Conservation (phyloP, 2,329 filamentous ascomycete species). For the Hymenoscyphus occultus region DNA sequence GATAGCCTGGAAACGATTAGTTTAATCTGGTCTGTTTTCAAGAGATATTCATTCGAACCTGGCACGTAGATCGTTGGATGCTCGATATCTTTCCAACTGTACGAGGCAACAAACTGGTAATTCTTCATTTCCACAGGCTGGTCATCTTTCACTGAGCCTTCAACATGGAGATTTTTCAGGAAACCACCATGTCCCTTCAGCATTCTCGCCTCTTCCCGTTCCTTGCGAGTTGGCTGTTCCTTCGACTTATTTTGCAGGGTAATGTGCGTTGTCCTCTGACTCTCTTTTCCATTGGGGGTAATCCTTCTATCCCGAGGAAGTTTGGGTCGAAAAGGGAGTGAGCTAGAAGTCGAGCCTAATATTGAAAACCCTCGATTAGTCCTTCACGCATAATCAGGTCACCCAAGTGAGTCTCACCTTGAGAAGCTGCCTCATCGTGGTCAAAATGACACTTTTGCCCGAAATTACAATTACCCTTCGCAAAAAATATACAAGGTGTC, state of each 20-base stretch:
- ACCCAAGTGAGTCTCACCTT: neutral
- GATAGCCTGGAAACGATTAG: constrained; percentile 16
- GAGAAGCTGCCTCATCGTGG: neutral
- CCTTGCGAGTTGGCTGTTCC: neutral
- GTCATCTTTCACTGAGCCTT: neutral
- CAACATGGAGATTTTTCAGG: neutral
- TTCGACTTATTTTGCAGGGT: neutral
- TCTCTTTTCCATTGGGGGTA: neutral
- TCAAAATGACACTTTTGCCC: neutral
- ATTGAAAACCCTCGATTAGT: neutral
- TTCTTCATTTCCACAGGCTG: constrained; percentile 16
- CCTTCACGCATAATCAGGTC: neutral
- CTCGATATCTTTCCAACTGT: constrained; percentile 22
- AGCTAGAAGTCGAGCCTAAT: neutral
- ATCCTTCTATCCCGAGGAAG: neutral
- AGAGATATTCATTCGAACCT: constrained; percentile 14
- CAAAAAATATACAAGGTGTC: neutral
- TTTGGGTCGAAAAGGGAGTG: neutral
- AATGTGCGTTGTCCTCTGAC: neutral
- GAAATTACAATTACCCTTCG: neutral
- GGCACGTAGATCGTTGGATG: constrained; percentile 26
- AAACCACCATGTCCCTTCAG: neutral
- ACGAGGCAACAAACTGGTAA: constrained; percentile 26
- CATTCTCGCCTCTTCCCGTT: neutral
- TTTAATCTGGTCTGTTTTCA: neutral